phyloP scores from a whole-genome alignment of 495 filamentous ascomycete species.

The Beverwykella pulmonaria region DNA sequence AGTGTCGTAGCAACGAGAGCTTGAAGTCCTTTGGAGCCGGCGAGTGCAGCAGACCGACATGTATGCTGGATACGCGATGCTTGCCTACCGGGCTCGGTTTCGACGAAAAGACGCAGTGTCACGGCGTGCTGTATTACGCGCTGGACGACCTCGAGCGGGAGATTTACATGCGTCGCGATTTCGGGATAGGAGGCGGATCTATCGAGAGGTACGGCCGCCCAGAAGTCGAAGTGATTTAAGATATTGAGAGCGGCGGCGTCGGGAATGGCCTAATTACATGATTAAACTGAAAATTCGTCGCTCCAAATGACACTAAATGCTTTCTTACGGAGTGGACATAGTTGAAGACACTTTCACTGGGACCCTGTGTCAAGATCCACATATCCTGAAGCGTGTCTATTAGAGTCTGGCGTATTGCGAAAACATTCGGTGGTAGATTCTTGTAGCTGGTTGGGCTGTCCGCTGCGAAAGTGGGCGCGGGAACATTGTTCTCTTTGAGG shows the following conservation, averaged over 20 bases:
- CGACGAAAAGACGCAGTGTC: constrained; percentile 17
- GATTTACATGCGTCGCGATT: constrained; percentile 7
- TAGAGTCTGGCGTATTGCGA: constrained; percentile 12
- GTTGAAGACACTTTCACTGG: constrained; percentile 29
- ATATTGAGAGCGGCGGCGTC: constrained; percentile 25
- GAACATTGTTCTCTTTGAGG: constrained; percentile 20
- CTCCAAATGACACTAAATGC: too few species aligned
- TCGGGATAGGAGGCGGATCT: constrained; percentile 13
- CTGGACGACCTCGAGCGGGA: constrained; percentile 19
- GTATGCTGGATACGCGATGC: constrained; percentile 24
- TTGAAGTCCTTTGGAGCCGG: neutral
- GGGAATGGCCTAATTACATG: constrained; percentile 23
- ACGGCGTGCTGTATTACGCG: constrained; percentile 28
- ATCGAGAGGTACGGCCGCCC: constrained; percentile 25
- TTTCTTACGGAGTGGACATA: constrained; percentile 17
- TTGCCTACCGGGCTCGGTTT: constrained; percentile 14
- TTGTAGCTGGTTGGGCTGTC: constrained; percentile 17
- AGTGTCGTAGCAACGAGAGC: constrained; percentile 13
- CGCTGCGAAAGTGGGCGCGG: constrained; percentile 7
- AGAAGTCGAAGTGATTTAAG: constrained; percentile 34
- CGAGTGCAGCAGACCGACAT: constrained; percentile 16
- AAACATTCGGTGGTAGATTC: constrained; percentile 5
- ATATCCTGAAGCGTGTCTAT: constrained; percentile 16
- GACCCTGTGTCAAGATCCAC: constrained; percentile 17
- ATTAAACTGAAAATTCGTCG: too few species aligned